Conservation (phyloP, 495 filamentous ascomycete genomes). For the Aspergillus indologenus region DNA sequence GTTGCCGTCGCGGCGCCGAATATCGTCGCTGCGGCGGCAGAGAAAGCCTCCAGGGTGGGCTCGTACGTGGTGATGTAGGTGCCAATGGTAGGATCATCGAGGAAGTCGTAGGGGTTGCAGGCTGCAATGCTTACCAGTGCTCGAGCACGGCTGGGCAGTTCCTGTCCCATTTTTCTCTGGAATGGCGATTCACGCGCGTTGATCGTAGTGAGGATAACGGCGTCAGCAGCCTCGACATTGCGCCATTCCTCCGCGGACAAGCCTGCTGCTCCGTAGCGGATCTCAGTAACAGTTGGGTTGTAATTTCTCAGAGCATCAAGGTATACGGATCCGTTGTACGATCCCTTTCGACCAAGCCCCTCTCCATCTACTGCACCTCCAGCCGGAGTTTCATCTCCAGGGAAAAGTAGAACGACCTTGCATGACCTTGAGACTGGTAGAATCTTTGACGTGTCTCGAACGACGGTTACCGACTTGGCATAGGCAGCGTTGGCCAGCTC, state of each 20-base stretch:
- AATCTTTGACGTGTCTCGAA: slow-evolving; percentile 29
- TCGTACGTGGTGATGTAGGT: slow-evolving; percentile 51
- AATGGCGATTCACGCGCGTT: slow-evolving; percentile 44
- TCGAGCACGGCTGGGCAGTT: slow-evolving; percentile 28
- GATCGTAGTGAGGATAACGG: slow-evolving; percentile 41
- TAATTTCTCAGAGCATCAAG: slow-evolving; percentile 31
- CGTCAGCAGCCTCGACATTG: slow-evolving; percentile 34
- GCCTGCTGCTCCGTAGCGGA: slow-evolving; percentile 31
- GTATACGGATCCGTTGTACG: slow-evolving; percentile 32
- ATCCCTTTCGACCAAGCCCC: slow-evolving; percentile 35
- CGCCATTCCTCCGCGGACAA: slow-evolving; percentile 31
- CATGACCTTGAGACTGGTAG: slow-evolving; percentile 34
- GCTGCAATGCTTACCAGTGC: slow-evolving; percentile 42
- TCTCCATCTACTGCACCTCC: slow-evolving; percentile 49
- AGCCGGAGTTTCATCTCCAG: slow-evolving; percentile 36
- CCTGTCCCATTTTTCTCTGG: slow-evolving; percentile 35
- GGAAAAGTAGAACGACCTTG: slow-evolving; percentile 41
- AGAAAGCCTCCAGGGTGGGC: slow-evolving; percentile 46
- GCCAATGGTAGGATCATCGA: slow-evolving; percentile 35
- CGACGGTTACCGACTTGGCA: slow-evolving; percentile 40
- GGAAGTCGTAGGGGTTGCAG: slow-evolving; percentile 49
- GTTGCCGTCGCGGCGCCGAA: slow-evolving; percentile 33
- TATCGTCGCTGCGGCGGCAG: slow-evolving; percentile 39
- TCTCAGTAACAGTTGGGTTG: slow-evolving; percentile 26
- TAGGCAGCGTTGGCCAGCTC: slow-evolving; percentile 36